phyloP scores from a whole-genome alignment of 305 asterid genomes.

The Petunia hybrid region DNA sequence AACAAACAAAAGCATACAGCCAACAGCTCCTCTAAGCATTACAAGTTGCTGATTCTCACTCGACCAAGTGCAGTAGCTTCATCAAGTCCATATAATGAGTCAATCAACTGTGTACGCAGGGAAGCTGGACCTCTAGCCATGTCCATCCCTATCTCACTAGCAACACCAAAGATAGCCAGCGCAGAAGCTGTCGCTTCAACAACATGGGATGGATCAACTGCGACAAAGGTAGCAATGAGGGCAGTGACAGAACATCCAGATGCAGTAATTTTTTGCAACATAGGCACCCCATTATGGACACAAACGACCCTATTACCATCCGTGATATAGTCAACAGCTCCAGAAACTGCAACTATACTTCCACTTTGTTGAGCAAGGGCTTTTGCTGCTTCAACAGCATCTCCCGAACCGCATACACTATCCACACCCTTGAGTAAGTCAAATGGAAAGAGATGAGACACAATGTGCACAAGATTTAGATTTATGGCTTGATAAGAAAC shows the following conservation, averaged over 20 bases:
- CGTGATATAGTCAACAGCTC: conserved; percentile 78
- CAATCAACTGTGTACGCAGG: conserved; percentile 68
- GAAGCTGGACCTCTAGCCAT: conserved; percentile 82
- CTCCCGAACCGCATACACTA: conserved; percentile 68
- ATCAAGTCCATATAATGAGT: conserved; percentile 67
- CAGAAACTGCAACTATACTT: conserved; percentile 74
- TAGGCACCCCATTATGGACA: conserved; percentile 72
- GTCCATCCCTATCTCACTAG: conserved; percentile 67
- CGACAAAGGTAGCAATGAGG: conserved; percentile 78
- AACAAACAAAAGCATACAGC: neutral
- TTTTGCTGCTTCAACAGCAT: conserved; percentile 82
- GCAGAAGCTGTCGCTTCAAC: conserved; percentile 88
- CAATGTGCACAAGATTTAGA: neutral
- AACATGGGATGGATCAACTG: conserved; percentile 60
- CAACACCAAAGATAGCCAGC: conserved; percentile 74
- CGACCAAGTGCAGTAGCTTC: conserved; percentile 46
- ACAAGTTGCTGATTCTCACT: conserved; percentile 51
- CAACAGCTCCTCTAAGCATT: conserved; percentile 29
- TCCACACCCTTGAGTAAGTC: conserved; percentile 68
- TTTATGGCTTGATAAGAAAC: neutral
- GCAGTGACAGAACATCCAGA: conserved; percentile 91
- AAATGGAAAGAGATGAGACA: conserved; percentile 21
- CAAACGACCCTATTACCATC: conserved; percentile 72
- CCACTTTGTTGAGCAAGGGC: conserved; percentile 61
- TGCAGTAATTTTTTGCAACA: conserved; percentile 89